phyloP scores from a whole-genome alignment of 2,329 filamentous ascomycete species.

The Penicillium freii region DNA sequence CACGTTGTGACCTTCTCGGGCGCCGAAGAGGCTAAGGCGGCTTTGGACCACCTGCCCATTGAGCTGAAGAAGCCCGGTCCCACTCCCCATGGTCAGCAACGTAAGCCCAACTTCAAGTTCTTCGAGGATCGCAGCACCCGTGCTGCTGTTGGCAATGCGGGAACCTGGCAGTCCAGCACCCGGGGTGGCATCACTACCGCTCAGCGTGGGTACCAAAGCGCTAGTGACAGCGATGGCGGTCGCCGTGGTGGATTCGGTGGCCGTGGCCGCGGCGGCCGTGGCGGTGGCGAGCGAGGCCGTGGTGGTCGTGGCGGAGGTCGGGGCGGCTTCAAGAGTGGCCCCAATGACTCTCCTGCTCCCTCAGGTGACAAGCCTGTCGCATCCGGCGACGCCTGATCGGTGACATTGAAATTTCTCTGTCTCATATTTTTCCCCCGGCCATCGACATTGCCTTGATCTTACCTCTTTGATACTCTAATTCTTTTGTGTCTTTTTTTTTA shows the following conservation, averaged over 20 bases:
- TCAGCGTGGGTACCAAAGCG: conserved; percentile 79
- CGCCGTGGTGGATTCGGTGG: conserved; percentile 60
- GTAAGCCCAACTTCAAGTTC: conserved; percentile 77
- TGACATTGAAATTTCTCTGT: conserved; percentile 16
- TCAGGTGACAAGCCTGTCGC: conserved; percentile 37
- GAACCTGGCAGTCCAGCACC: conserved; percentile 55
- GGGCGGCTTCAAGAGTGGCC: conserved; percentile 57
- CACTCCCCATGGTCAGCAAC: conserved; percentile 65
- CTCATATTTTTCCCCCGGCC: conserved; percentile 14
- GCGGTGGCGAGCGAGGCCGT: conserved; percentile 53
- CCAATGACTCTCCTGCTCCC: conserved; percentile 34
- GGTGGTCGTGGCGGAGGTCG: conserved; percentile 57
- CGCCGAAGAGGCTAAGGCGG: conserved; percentile 73
- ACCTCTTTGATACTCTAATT: conserved; percentile 28
- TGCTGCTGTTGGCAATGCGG: conserved; percentile 51
- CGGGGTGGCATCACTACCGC: conserved; percentile 65
- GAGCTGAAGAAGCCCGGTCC: conserved; percentile 66
- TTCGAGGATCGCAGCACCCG: conserved; percentile 66
- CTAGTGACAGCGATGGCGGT: conserved; percentile 72
- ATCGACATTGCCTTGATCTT: conserved; percentile 15
- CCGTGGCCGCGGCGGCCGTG: conserved; percentile 51
- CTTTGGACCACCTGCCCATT: conserved; percentile 69
- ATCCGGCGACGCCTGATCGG: conserved; percentile 33
- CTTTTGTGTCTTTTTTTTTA: conserved; percentile 24
- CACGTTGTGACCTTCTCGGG: conserved; percentile 82